Conservation (phyloP, 148 eudicot species). For the Vaccinium macrocarpon region DNA sequence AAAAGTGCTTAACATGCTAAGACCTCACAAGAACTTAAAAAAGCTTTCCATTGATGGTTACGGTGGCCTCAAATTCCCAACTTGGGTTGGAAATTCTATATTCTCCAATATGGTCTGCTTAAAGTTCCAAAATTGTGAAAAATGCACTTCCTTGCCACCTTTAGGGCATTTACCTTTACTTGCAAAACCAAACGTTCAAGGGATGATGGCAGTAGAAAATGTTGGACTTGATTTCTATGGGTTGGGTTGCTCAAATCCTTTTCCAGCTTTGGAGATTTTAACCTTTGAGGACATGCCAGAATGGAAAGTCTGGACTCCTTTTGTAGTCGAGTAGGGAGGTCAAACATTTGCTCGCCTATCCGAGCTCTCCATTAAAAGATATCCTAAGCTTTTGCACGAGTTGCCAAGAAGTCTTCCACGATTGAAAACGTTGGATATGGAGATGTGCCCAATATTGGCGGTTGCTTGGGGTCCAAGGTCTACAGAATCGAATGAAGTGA, state of each 20-base stretch:
- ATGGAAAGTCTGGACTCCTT: constrained; percentile 21
- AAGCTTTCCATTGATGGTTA: constrained; percentile 8
- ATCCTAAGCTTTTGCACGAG: constrained; percentile 9
- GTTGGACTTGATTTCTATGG: constrained; percentile 27
- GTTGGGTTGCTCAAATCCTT: constrained; percentile 4
- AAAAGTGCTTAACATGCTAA: constrained; percentile 13
- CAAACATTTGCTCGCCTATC: not conserved
- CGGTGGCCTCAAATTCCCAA: constrained; percentile 4
- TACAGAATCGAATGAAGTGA: not conserved
- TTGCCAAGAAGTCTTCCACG: constrained; percentile 10
- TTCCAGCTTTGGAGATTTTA: constrained; percentile 22
- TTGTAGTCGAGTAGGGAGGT: not conserved
- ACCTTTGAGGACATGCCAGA: constrained; percentile 16
- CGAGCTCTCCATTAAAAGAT: constrained; percentile 16
- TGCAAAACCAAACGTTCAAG: constrained; percentile 8
- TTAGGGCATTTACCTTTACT: constrained; percentile 12
- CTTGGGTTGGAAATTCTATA: constrained; percentile 1
- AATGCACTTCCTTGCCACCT: constrained; percentile 15
- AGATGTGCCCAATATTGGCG: not conserved
- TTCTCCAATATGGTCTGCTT: not conserved
- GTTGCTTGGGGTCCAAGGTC: not conserved
- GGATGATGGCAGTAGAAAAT: not conserved
- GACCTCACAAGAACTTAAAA: constrained; percentile 13
- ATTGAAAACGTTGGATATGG: not conserved
- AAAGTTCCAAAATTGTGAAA: constrained; percentile 8